phyloP scores from a whole-genome alignment of 192 early-diverging fungal genomes.

The Linnemannia hyalina region DNA sequence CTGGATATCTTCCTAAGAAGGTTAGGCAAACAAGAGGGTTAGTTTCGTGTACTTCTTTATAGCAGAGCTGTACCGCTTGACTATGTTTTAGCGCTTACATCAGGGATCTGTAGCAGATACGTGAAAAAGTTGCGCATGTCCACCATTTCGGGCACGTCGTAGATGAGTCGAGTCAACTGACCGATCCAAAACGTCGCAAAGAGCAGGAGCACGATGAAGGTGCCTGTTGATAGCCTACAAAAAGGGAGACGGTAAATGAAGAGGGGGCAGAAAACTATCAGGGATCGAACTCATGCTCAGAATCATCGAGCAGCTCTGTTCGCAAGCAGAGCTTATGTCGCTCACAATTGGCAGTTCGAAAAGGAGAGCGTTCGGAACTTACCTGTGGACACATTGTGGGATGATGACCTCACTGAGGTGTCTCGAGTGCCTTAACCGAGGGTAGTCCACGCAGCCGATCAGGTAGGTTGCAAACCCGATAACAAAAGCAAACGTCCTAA shows the following conservation, averaged over 20 bases:
- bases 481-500: slow-evolving; percentile 88
- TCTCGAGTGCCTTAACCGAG: slow-evolving; percentile 76
- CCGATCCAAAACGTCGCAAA: slow-evolving; percentile 84
- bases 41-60: background rate
- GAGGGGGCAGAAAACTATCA: slow-evolving; percentile 4
- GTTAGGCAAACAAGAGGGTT: background rate
- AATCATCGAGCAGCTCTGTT: background rate
- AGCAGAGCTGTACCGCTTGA: background rate
- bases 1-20: slow-evolving; percentile 79
- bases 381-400: slow-evolving; percentile 80
- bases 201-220: slow-evolving; percentile 69
- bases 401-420: slow-evolving; percentile 82
- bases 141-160: slow-evolving; percentile 78
- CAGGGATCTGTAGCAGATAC: slow-evolving; percentile 82
- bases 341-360: background rate
- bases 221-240: slow-evolving; percentile 68
- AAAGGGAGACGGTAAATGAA: background rate
- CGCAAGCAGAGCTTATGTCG: background rate
- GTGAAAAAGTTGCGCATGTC: slow-evolving; percentile 91
- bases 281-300: background rate
- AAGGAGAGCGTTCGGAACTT: slow-evolving; percentile 28
- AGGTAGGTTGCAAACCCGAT: slow-evolving; percentile 91
- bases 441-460: slow-evolving; percentile 91
- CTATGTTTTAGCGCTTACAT: slow-evolving; percentile 60
- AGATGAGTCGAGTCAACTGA: slow-evolving; percentile 74